A percentile compares a stretch with the other conserved stretches of the same genome.
Conservation (phyloP, 2,329 filamentous ascomycete genomes). For the Phaeosphaeriaceae sp. region DNA sequence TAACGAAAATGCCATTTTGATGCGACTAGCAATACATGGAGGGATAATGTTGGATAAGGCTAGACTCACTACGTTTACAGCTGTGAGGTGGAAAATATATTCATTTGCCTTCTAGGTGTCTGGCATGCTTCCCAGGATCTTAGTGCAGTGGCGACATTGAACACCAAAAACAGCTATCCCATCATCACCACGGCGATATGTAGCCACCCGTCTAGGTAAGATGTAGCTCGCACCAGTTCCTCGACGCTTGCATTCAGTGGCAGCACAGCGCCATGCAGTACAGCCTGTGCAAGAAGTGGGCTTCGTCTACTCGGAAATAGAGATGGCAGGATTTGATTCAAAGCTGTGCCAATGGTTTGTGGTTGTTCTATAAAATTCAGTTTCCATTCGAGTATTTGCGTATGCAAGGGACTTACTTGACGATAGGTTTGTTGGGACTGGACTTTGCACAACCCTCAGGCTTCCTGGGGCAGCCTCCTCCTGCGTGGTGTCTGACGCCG, state of each 20-base stretch:
- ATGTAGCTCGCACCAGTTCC: slow-evolving; percentile 80
- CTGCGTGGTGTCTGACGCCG: slow-evolving; percentile 27
- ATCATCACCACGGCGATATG: slow-evolving; percentile 81
- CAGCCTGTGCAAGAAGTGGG: slow-evolving; percentile 79
- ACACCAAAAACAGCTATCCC: slow-evolving; percentile 44
- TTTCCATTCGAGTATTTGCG: slow-evolving; percentile 1
- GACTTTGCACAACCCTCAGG: slow-evolving; percentile 69
- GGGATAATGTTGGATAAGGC: no score
- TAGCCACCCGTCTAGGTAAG: slow-evolving; percentile 92
- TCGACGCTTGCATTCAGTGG: slow-evolving; percentile 81
- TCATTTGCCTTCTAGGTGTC: no score
- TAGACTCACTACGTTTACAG: no score
- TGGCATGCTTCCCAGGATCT: no score
- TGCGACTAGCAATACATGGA: no score
- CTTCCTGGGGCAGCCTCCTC: slow-evolving; percentile 45
- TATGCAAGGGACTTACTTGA: slow-evolving; percentile 35
- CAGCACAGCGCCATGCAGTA: slow-evolving; percentile 84
- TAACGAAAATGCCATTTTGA: no score
- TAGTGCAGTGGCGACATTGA: no score
- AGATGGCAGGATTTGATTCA: slow-evolving; percentile 76
- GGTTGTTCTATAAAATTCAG: slow-evolving; percentile 53
- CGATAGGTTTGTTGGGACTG: slow-evolving; percentile 63
- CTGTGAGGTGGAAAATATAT: no score
- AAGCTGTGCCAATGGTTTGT: slow-evolving; percentile 76
- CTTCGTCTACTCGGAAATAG: slow-evolving; percentile 88